Conservation (phyloP, 1,284 basidiomycete genomes). For the Ustilago sp. region DNA sequence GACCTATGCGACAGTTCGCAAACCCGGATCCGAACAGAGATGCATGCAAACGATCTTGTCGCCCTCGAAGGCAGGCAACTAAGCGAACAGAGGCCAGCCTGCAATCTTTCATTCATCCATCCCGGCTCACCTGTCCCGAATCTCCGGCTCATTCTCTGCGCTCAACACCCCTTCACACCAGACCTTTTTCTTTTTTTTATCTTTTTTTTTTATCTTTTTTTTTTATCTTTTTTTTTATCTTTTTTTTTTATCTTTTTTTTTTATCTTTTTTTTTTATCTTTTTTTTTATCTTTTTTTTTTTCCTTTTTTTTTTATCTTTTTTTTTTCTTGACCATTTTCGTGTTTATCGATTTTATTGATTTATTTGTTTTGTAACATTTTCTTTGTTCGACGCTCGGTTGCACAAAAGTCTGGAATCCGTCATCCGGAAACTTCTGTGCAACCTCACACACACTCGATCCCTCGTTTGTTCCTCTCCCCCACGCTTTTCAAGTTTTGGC, state of each 20-base stretch:
- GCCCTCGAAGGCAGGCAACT: no score
- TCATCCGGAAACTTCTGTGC: background rate
- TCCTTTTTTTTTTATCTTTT: background rate
- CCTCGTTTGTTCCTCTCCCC: background rate
- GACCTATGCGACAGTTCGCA: no score
- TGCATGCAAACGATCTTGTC: background rate
- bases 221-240: conserved; percentile 4
- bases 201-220: conserved; percentile 1
- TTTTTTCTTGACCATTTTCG: background rate
- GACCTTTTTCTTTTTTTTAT: background rate
- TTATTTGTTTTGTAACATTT: background rate
- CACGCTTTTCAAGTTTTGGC: background rate
- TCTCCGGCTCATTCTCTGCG: background rate
- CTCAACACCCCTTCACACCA: no score
- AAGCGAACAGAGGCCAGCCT: no score
- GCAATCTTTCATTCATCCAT: background rate
- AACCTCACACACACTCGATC: background rate
- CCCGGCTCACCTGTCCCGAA: conserved; percentile 1
- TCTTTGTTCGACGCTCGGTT: background rate
- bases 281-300: conserved; percentile 2
- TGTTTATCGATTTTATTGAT: background rate
- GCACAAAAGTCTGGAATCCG: background rate
- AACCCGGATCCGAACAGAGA: background rate
- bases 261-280: background rate
- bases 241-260: conserved; percentile 3